Conservation (phyloP, 1,139 yeast species). For the Debaryomycetaceae sp. region DNA sequence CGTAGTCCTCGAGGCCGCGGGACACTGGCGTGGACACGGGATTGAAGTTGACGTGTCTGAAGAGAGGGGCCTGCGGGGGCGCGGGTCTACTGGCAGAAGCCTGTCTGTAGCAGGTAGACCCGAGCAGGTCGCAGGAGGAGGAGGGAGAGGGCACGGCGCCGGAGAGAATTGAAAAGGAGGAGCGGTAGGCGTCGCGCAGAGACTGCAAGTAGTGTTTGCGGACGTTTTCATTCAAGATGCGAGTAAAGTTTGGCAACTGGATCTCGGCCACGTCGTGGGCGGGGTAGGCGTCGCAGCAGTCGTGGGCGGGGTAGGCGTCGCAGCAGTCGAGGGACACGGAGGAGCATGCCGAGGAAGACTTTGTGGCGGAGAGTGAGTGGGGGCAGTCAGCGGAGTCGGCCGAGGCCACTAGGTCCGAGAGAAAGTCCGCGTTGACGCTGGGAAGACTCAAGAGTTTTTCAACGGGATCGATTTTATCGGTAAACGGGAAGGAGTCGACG, state of each 20-base stretch:
- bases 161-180: slow-evolving; percentile 27
- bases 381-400: neutral
- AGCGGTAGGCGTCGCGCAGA: slow-evolving; percentile 13
- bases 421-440: slow-evolving; percentile 18
- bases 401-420: slow-evolving; percentile 10
- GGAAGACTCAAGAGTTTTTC: slow-evolving; percentile 32
- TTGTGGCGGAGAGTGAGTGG: slow-evolving; percentile 4
- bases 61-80: slow-evolving; percentile 22
- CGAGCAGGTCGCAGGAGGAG: neutral
- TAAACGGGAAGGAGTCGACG: neutral
- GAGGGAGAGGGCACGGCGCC: neutral
- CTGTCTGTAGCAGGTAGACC: too few relatives aligned
- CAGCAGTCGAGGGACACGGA: slow-evolving; percentile 4
- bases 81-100: neutral
- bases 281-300: neutral
- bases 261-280: neutral
- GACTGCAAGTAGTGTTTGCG: slow-evolving; percentile 16
- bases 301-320: neutral
- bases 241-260: slow-evolving; percentile 23
- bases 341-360: neutral
- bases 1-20: slow-evolving; percentile 29
- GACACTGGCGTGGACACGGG: slow-evolving; percentile 16
- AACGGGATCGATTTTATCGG: slow-evolving; percentile 35
- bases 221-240: slow-evolving; percentile 30
- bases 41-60: slow-evolving; percentile 28